Evolutionary conservation across 306 rosid species (phyloP), one percentile per base, ranked within the genome.

Genomic region (Cucumis cinereus): DNA sequence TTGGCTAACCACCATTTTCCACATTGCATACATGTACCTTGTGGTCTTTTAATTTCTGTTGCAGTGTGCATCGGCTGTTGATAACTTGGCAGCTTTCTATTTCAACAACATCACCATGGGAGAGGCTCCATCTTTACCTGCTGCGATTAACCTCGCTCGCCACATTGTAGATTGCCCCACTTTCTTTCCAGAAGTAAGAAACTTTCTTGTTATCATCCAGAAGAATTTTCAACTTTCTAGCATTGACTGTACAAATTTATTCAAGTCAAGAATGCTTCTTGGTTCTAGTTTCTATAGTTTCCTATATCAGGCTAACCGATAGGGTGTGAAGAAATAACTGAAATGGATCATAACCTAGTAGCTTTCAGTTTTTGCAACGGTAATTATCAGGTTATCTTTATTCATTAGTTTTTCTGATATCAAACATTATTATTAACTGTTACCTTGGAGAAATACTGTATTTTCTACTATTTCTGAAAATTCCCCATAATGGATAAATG

Each of bases 11-110:
- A 50, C 5, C 16, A 17, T 57, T 2, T 7, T n/a, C 16, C 36
- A 13, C 16, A 47, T 5, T 5, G 3, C n/a, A 75, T 19, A 36
- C 59, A 15, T 72, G 26, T 75, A 56, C 15, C 64, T 43, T 56
- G 54, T 57, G 76, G 19, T 53, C 50, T 38, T 40, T 60, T 76
- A 80, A 77, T 69, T 84, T 77, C 62, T 69, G 56, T 78, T 81
- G 72, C 97, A 95, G 99, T 95, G 98, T 85, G 99, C 99, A 53
- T 95, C 99, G 43, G 91, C 99, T 83, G 93, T 95, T 68, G 99
- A 95, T 80, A 90, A 89, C 81, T 70, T 95, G 92, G 99, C 96
- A 81, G 95, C 96, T 77, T 92, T 82, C 86, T 95, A 90, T 82
- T 95, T 95, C 84, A 95, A 90, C 89, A 95, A 92, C 84, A 88